phyloP scores from a whole-genome alignment of 371 early-diverging fungal genomes.

The Chytridium lagenaria region DNA sequence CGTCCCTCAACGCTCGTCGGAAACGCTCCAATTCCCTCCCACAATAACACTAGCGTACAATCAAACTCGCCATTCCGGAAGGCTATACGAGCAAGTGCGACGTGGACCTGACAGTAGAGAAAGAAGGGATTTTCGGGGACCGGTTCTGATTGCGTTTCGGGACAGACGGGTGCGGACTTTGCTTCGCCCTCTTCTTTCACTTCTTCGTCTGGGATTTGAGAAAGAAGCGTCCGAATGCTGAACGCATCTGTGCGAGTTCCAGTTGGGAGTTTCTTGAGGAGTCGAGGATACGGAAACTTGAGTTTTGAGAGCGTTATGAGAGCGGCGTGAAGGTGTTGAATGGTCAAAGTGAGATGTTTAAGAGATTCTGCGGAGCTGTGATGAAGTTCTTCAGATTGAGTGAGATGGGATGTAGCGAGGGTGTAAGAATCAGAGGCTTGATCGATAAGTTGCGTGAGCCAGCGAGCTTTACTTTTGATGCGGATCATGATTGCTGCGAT shows the following conservation, averaged over 20 bases:
- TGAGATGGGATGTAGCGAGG: neutral
- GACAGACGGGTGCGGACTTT: neutral
- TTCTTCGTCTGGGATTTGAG: neutral
- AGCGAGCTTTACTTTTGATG: neutral
- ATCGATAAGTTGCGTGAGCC: neutral
- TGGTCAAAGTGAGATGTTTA: neutral
- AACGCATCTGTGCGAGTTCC: neutral
- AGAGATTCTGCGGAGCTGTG: neutral
- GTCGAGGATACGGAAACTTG: neutral
- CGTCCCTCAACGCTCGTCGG: neutral
- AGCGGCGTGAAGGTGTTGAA: neutral
- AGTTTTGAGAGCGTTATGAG: neutral
- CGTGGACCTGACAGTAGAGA: neutral
- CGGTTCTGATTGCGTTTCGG: neutral
- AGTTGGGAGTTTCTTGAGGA: neutral
- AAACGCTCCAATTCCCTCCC: neutral
- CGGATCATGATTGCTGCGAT: neutral
- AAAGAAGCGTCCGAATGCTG: neutral
- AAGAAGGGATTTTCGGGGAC: slow-evolving; percentile 4
- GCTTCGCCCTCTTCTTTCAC: neutral
- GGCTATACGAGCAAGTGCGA: neutral
- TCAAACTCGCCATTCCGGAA: slow-evolving; percentile 1
- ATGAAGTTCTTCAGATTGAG: neutral
- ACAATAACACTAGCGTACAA: neutral
- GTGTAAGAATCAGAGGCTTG: neutral